phyloP scores from a whole-genome alignment of 2,329 filamentous ascomycete genomes.

The Allantophomopsis cytisporea region DNA sequence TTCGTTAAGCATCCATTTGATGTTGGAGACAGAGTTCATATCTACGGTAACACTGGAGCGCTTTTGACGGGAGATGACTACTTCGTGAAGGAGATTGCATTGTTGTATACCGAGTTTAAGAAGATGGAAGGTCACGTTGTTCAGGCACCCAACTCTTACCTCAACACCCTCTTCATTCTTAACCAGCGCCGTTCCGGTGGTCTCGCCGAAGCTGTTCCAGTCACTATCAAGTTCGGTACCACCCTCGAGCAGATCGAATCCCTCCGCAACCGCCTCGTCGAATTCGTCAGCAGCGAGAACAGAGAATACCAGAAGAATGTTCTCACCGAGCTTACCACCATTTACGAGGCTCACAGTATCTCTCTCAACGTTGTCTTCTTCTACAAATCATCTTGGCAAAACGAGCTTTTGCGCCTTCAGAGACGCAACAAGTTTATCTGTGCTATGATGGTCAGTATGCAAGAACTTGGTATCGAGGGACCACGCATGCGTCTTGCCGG shows the following conservation, averaged over 20 bases:
- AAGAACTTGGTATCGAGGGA: conserved; percentile 19
- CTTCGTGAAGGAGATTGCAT: conserved; percentile 86
- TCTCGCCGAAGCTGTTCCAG: conserved; percentile 72
- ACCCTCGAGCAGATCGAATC: conserved; percentile 70
- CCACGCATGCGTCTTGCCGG: conserved; percentile 18
- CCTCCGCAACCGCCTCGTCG: conserved; percentile 66
- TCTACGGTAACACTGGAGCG: conserved; percentile 84
- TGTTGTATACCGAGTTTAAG: conserved; percentile 95
- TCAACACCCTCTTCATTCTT: conserved; percentile 88
- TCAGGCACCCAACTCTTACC: conserved; percentile 85
- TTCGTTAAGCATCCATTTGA: conserved; percentile 97
- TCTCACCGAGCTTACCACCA: conserved; percentile 67
- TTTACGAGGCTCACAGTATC: conserved; percentile 74
- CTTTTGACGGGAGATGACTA: conserved; percentile 76
- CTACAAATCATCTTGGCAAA: conserved; percentile 95
- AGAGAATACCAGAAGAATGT: conserved; percentile 82
- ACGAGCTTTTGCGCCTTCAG: conserved; percentile 78
- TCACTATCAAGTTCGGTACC: conserved; percentile 82
- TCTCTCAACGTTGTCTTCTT: conserved; percentile 92
- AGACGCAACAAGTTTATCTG: conserved; percentile 91
- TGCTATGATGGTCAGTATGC: conserved; percentile 75
- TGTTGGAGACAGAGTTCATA: conserved; percentile 81
- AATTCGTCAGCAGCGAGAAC: conserved; percentile 75
- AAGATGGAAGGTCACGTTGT: conserved; percentile 97
- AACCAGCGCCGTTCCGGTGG: conserved; percentile 87